Percentiles rank a stretch among this genome's conserved stretches.
These are phyloP conservation scores for Yamadazyma trypodendri DNA, from an alignment of 1,139 yeast genomes.

Conservation along the genomic window DNA sequence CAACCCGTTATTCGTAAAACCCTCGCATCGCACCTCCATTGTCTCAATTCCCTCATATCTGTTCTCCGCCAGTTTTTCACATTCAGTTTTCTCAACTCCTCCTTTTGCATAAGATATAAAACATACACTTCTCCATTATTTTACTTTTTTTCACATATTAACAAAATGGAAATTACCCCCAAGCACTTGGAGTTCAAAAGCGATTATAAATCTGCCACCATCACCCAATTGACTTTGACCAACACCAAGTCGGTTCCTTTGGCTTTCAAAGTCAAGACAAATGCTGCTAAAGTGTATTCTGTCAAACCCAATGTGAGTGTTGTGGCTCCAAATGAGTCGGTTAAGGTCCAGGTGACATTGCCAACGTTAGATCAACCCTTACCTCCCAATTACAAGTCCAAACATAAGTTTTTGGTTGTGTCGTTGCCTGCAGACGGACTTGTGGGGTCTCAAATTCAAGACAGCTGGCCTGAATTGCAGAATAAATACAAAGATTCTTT, in stretches of 20 bases:
- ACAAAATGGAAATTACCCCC: constrained; percentile 15
- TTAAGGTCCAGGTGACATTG: constrained; percentile 15
- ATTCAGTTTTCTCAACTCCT: constrained; percentile 2
- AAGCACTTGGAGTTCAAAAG: constrained; percentile 15
- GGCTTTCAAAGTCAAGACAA: constrained; percentile 18
- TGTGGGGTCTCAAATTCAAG: constrained; percentile 6
- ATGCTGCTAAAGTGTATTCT: constrained; percentile 18
- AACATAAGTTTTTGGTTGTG: constrained; percentile 17
- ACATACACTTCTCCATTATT: neutral
- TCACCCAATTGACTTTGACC: constrained; percentile 11
- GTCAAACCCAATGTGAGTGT: constrained; percentile 17
- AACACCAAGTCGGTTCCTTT: constrained; percentile 12
- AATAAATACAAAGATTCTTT: constrained; percentile 10
- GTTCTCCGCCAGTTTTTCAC: constrained; percentile 5
- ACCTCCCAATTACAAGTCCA: constrained; percentile 16
- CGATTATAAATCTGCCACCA: constrained; percentile 15
- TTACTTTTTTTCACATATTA: neutral
- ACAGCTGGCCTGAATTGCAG: constrained; percentile 17
- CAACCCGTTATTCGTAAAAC: no score
- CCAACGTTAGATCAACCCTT: constrained; percentile 15
- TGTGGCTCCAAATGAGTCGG: constrained; percentile 11
- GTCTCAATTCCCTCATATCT: no score
- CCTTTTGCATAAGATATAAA: constrained; percentile 2
- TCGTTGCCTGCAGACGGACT: constrained; percentile 16
- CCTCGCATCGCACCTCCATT: no score